Base-by-base conservation (phyloP, 495 filamentous ascomycete genomes). In the Sporormia fimetaria region DNA sequence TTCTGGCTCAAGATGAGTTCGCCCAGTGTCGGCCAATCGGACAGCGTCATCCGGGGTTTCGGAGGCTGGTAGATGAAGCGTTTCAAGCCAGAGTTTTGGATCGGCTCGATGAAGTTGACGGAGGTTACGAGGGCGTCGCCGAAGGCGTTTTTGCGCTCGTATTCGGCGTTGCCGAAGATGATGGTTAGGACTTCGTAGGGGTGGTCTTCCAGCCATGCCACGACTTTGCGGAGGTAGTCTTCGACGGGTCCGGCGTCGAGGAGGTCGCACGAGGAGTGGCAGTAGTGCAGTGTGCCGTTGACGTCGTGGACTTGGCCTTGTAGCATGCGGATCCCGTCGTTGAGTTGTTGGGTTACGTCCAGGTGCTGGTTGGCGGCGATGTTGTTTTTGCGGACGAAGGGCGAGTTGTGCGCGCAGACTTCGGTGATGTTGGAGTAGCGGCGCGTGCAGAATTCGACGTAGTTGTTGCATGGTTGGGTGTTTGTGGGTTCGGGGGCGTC, bases 141-240 rank as follows among this genome's bases (percentile, higher is more conserved):
- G n/a, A 37, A 15, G 1, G 35, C n/a, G 35, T 42, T 41, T 42
- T 36, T 44, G 4, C 21, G 4, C 14, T 42, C 27, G 23, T 43
- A 55, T 23, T 90, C 84, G 44, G 70, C 76, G 60, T 96, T 96
- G 11, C 80, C 84, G 32, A 96, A 71, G 6, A 96, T 64, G 37
- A 94, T 74, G 3, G 87, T 94, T n/a, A 96, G 74, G 3, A 94
- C 80, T 47, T 96, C 87, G 58, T 84, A 90, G 0, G 84, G 86
- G 51, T 96, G 76, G 1, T 58, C 55, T 4, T 64, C 63, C 12
- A 96, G 73, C 88, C 88, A 96, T 31, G 61, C 51, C 35, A 67
- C 67, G 16, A 96, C 80, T 6, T 62, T 65, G 1, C 61, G 64
- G 24, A 96, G 74, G 63, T 86, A 90, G 21, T 70, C 66, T 38